Conservation (phyloP, 2,329 filamentous ascomycete genomes). For the Fusarium sp. region DNA sequence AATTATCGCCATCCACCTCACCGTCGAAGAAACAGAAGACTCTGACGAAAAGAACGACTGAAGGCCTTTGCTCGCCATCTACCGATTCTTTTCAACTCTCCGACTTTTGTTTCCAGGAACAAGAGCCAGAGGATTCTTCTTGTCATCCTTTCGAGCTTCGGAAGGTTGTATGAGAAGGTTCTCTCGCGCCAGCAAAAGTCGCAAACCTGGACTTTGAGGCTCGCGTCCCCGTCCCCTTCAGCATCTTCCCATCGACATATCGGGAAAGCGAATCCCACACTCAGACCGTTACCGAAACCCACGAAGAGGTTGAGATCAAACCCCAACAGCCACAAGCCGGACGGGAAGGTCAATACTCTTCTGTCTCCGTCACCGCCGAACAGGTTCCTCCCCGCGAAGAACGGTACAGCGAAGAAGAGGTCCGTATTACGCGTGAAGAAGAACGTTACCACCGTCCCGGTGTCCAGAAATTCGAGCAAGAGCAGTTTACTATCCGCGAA, state of each 20-base stretch:
- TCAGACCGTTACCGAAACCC: constrained; percentile 70
- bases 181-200: constrained; percentile 76
- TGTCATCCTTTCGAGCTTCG: constrained; percentile 75
- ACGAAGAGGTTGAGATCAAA: constrained; percentile 91
- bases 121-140: constrained; percentile 75
- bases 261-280: constrained; percentile 65
- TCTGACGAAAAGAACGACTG: constrained; percentile 49
- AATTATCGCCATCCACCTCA: constrained; percentile 53
- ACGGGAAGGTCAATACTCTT: constrained; percentile 97
- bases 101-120: constrained; percentile 66
- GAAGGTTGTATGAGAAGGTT: constrained; percentile 72
- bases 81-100: constrained; percentile 50
- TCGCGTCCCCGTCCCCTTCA: constrained; percentile 98
- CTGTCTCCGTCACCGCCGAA: constrained; percentile 70
- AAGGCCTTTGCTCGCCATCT: constrained; percentile 47
- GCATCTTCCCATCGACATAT: constrained; percentile 99
- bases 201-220: constrained; percentile 99
- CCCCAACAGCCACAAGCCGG: constrained; percentile 83
- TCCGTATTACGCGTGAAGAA: constrained; percentile 82
- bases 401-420: constrained; percentile 83
- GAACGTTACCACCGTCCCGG: constrained; percentile 79
- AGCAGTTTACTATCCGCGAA: constrained; percentile 54
- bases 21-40: constrained; percentile 39
- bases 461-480: constrained; percentile 55
- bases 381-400: constrained; percentile 69